Conservation (phyloP, 139 green algal genomes). For the Deuterostichococcus epilithicus region DNA sequence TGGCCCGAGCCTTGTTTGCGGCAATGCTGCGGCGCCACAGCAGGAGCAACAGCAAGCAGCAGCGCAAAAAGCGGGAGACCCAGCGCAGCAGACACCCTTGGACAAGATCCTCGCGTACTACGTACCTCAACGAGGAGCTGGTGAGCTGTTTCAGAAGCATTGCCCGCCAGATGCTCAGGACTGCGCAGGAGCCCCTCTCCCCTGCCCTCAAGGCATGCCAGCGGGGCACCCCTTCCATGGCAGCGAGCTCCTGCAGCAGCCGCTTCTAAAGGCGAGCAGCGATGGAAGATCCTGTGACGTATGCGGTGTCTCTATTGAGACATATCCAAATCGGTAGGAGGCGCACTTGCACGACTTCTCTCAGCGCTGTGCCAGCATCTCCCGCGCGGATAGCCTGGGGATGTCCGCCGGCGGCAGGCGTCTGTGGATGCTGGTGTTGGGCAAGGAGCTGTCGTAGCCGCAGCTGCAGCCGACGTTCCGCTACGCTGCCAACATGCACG, state of each 20-base stretch:
- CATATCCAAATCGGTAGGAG: constrained; percentile 2
- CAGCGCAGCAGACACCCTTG: neutral
- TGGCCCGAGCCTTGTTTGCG: too few relatives aligned
- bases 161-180: neutral
- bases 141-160: neutral
- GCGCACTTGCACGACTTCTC: constrained; percentile 19
- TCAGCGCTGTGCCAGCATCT: constrained; percentile 17
- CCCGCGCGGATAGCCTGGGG: constrained; percentile 39
- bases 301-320: neutral
- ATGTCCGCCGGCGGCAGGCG: constrained; percentile 33
- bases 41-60: neutral
- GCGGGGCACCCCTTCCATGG: neutral
- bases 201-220: neutral
- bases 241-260: neutral
- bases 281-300: neutral
- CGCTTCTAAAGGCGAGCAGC: neutral
- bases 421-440: constrained; percentile 64
- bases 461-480: constrained; percentile 61
- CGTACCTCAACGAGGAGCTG: neutral
- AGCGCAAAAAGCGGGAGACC: too few relatives aligned
- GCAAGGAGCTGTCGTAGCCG: constrained; percentile 27
- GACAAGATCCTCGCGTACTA: neutral
- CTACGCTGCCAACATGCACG: constrained; percentile 83
- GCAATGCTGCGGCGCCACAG: too few relatives aligned
- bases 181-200: too few relatives aligned